Conservation (phyloP, 768 basidiomycete species). For the Tulasnella sp. region DNA sequence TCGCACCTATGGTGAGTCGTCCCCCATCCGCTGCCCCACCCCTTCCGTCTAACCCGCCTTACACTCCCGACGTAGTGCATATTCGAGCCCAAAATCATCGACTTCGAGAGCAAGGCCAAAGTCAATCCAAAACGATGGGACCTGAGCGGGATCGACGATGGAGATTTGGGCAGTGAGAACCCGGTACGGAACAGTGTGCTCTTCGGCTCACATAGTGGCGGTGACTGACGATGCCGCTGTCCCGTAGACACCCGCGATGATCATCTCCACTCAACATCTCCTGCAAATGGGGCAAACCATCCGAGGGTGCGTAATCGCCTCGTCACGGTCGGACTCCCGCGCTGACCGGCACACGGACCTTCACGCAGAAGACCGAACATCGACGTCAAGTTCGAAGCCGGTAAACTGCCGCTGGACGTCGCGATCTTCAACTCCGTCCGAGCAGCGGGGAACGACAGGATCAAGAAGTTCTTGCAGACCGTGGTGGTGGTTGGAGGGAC, state of each 20-base stretch:
- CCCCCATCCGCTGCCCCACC: background rate
- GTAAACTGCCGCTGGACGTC: constrained; percentile 83
- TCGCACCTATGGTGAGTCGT: constrained; percentile 76
- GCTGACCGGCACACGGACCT: background rate
- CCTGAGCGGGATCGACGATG: constrained; percentile 63
- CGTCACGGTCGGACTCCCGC: too few species aligned
- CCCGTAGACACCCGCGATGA: constrained; percentile 75
- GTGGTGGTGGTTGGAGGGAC: constrained; percentile 83
- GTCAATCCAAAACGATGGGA: constrained; percentile 39
- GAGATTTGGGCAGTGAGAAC: constrained; percentile 33
- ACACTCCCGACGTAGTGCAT: constrained; percentile 45
- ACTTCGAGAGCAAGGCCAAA: constrained; percentile 67
- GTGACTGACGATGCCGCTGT: background rate
- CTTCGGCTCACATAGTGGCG: constrained; percentile 15
- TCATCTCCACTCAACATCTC: constrained; percentile 82
- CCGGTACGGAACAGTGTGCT: constrained; percentile 25
- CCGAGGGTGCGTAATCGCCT: background rate
- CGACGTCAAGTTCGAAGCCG: constrained; percentile 74
- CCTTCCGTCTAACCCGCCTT: background rate
- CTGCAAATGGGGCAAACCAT: background rate
- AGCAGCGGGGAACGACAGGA: constrained; percentile 82
- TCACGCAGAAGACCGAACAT: constrained; percentile 29
- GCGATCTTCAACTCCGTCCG: constrained; percentile 87
- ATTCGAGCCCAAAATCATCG: constrained; percentile 87
- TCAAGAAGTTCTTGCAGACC: constrained; percentile 77